Evolutionary conservation across 2,329 filamentous ascomycete genomes (phyloP), one percentile per base, ranked within the genome.

Genomic region (Penicillium sp.): DNA sequence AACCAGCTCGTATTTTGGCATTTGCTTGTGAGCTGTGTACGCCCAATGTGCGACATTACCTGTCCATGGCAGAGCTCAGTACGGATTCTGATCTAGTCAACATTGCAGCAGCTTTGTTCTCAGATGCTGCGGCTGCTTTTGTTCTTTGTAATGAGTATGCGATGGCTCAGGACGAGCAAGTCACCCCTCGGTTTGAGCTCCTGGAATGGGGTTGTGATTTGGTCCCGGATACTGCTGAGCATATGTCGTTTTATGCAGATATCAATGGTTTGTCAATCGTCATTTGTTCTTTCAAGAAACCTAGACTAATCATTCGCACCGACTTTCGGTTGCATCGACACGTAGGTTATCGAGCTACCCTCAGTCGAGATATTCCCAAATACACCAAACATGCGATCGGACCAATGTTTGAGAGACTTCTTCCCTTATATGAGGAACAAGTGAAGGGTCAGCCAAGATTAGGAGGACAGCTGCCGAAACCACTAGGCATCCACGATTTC

Each of bases 1-100:
- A 78, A 57, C 82, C 83, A 2, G 88, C 87, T 2, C 79, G 86
- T 30, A 77, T 90, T 5, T 70, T 90, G 37, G 85, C 87, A 4
- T 74, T 89, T 31, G 84, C 87, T 3, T 72, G 69, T 54, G 70
- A 73, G 44, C 49, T 51, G 12, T 51, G 49, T 25, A 51, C 49
- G 16, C 49, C 49, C 3, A 44, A 51, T 19, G 30, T 51, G 16
- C 49, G 49, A 17, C 30, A 35, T 28, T 25, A 37, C 26, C 38
- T 51, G 11, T 25, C 38, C 1, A 5, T 36, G 4, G 49, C 49
- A 16, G 40, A 44, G 11, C 12, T n/a, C 4, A n/a, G 14, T 33
- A 2, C 16, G 4, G 10, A 50, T 42, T n/a, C 37, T 5, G 37
- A 42, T 25, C 26, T 10, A n/a, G 28, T 26, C 9, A 41, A 33